A percentile compares a stretch with the other conserved stretches of the same genome.
These are phyloP conservation scores for Cetradonia linearis DNA, from an alignment of 495 filamentous ascomycete species.

Conservation along the genomic window DNA sequence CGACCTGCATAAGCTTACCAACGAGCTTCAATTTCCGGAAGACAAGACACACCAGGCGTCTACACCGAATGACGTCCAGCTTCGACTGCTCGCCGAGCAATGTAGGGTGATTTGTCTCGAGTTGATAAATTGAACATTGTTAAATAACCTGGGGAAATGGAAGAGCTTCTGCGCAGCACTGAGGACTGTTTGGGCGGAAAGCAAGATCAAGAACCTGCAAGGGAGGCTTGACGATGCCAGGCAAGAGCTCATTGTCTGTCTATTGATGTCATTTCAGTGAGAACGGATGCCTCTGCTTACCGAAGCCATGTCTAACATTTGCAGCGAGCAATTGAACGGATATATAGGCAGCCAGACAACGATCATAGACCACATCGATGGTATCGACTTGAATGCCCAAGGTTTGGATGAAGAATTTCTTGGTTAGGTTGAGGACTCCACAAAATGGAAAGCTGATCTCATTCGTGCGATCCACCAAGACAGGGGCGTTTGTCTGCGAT, in stretches of 20 bases:
- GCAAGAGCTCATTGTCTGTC: conserved; percentile 1
- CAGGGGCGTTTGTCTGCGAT: background rate
- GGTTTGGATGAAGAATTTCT: background rate
- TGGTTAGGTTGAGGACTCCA: background rate
- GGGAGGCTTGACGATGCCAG: background rate
- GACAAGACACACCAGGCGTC: background rate
- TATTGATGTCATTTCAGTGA: background rate
- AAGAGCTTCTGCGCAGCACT: background rate
- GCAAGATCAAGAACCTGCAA: background rate
- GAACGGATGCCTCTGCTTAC: background rate
- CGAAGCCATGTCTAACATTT: background rate
- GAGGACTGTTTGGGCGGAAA: background rate
- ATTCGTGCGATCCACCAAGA: background rate
- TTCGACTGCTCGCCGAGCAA: background rate
- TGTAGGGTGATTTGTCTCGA: background rate
- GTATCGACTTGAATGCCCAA: background rate
- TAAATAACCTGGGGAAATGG: background rate
- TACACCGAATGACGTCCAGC: background rate
- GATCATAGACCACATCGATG: background rate
- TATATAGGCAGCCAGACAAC: background rate
- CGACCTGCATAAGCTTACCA: background rate
- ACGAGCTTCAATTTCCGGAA: background rate
- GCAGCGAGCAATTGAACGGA: conserved; percentile 1
- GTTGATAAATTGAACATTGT: background rate
- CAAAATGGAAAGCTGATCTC: background rate